Conservation (phyloP, 2,329 filamentous ascomycete species). For the Cercospora sp. region DNA sequence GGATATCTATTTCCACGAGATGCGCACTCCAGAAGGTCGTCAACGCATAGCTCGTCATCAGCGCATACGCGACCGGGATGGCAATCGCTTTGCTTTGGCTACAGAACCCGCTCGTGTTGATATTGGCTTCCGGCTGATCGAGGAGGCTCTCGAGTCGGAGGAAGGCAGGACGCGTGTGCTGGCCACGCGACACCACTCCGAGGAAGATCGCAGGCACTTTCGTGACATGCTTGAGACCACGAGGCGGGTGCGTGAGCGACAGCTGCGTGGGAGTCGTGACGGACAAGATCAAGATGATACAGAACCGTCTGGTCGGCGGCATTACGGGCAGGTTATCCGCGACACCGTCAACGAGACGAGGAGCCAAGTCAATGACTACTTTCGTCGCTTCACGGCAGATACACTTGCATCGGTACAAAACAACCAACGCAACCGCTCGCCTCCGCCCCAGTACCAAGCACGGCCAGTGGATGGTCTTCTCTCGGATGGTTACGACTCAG, state of each 20-base stretch:
- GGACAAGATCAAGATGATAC: background rate
- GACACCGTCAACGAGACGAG: constrained; percentile 22
- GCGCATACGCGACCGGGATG: constrained; percentile 39
- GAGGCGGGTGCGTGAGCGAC: constrained; percentile 1
- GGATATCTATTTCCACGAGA: constrained; percentile 34
- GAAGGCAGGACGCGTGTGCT: constrained; percentile 33
- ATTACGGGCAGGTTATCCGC: constrained; percentile 22
- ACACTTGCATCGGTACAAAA: constrained; percentile 9
- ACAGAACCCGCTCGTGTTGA: constrained; percentile 31
- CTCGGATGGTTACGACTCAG: background rate
- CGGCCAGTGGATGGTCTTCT: constrained; percentile 11
- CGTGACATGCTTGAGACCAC: constrained; percentile 16
- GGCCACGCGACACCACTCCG: constrained; percentile 20
- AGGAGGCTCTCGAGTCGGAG: constrained; percentile 33
- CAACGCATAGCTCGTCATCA: constrained; percentile 30
- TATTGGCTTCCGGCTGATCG: constrained; percentile 37
- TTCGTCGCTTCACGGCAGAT: constrained; percentile 28
- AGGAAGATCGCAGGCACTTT: constrained; percentile 11
- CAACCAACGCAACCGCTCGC: constrained; percentile 17
- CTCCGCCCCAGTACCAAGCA: constrained; percentile 31
- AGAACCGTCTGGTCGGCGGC: constrained; percentile 22
- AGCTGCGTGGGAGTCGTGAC: background rate
- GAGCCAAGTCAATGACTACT: constrained; percentile 29
- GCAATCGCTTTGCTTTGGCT: constrained; percentile 31
- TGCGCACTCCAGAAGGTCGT: constrained; percentile 30